Evolutionary conservation across 495 filamentous ascomycete species (phyloP), one percentile per base, ranked within the genome.

Genomic region (Aspergillus diversus): DNA sequence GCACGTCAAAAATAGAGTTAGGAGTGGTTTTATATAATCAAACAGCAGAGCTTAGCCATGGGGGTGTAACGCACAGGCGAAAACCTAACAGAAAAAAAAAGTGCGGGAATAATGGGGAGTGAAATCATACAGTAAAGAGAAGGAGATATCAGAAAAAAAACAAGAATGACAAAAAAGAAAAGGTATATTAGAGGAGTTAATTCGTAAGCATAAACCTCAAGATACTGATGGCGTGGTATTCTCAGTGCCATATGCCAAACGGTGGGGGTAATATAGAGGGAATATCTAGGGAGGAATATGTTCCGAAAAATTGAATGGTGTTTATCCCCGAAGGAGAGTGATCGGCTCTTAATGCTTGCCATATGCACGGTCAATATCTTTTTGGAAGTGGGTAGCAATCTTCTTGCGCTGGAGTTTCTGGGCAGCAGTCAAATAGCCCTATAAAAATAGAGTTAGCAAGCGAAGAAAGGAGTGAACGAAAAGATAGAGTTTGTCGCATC

Each of bases 331-430:
- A 27, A 27, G 21, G 21, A 27, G 21, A 27, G 21, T 27, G 21
- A 50, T 54, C 64, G 72, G n/a, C 1, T 31, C 21, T 50, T 74
- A 77, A 63, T 79, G 79, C 76, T 79, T 80, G 66, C 73, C 73
- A 66, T 84, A 85, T 5, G 78, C 81, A 64, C 71, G 73, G 70
- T 81, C 75, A 50, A 85, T 77, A 9, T 83, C 76, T 43, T 73
- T 68, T 65, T 79, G 64, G 73, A 77, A 81, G 56, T 73, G 77
- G 58, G 63, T 66, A 52, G 81, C 61, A 46, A 85, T 84, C 71
- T 79, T 83, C 74, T 79, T 84, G 66, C 83, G 79, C 64, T 85
- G 82, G 50, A 85, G 71, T 63, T 85, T 85, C 70, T 85, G 83
- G 7, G 83, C 82, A 33, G 83, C 82, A 55, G 83, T 85, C 66